Evolutionary conservation across 2,329 filamentous ascomycete genomes (phyloP), one percentile per base, ranked within the genome.

Genomic region (Macroventuria anomochaeta): DNA sequence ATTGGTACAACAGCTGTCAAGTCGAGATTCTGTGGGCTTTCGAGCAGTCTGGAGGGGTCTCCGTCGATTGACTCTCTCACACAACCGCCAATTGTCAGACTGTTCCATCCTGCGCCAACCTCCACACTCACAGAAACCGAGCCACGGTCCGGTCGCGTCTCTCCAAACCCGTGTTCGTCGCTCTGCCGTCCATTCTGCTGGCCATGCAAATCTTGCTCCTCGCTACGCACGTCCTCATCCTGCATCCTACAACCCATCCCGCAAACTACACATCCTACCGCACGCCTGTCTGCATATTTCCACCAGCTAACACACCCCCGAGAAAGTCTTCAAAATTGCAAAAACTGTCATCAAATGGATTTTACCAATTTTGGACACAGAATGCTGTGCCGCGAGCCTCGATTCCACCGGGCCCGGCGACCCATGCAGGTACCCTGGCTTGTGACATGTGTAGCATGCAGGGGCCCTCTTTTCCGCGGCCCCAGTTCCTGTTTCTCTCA

Each of bases 381-480:
- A 38, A 36, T 7, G 38, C 32, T 31, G 44, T 25, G 51, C 51
- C 44, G 44, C 39, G 15, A 39, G 51, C 51, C 51, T 54, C 44
- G 39, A 40, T 47, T 15, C 23, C 44, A 39, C 39, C n/a, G 33
- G 39, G 13, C 51, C 25, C 6, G 5, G 11, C 21, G n/a, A 40
- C n/a, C 37, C 51, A 54, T 54, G 51, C 51, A 54, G 28, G 32
- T 29, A 54, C 51, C 51, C 51, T 29, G 44, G 51, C 51, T 20
- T 48, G 51, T 54, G 51, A 54, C 40, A 48, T 28, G 15, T 43
- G 26, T 20, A 33, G 23, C 18, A 54, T 49, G 44, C 51, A 54
- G 51, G 39, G 51, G 17, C 40, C 44, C 34, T 44, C 23, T 2
- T 29, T 46, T 29, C 36, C 51, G 23, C 38, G 46, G 51, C 39